Percentiles rank a stretch among this genome's conserved stretches.
These are phyloP conservation scores for Solanum hybrid DNA, from an alignment of 305 asterid genomes.

Conservation along the genomic window DNA sequence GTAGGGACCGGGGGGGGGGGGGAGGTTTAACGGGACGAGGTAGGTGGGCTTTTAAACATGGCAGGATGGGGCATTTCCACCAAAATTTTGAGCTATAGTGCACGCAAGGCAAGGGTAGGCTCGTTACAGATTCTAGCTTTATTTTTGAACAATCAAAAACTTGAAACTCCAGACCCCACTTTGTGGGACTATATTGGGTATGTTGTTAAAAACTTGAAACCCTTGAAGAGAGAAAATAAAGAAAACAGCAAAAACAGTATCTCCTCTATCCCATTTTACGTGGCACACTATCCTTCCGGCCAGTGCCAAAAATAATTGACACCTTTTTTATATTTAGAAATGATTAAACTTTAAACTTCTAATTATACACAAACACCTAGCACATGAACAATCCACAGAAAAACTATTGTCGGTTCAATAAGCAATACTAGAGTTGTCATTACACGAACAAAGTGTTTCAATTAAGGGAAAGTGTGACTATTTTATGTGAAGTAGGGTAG, in stretches of 20 bases:
- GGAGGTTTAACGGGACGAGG: not conserved
- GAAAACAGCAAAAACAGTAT: not conserved
- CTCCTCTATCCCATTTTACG: not conserved
- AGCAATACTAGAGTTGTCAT: no score
- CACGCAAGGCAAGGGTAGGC: not conserved
- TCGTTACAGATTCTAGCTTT: not conserved
- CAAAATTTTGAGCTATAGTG: not conserved
- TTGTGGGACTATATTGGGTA: not conserved
- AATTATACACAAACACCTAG: no score
- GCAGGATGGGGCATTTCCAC: not conserved
- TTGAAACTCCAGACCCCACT: not conserved
- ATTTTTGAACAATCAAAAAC: not conserved
- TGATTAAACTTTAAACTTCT: not conserved
- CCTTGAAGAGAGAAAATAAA: not conserved
- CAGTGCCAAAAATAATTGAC: not conserved
- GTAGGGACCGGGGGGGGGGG: not conserved
- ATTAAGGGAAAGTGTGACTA: no score
- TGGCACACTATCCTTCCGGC: not conserved
- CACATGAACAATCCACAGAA: no score
- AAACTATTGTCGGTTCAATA: no score
- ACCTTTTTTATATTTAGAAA: not conserved
- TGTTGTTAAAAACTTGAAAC: not conserved
- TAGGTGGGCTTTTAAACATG: not conserved
- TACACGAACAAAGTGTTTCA: no score
- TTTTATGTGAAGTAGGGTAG: no score